phyloP scores from a whole-genome alignment of 2,329 filamentous ascomycete genomes.

The Ceratocystis ficicola region DNA sequence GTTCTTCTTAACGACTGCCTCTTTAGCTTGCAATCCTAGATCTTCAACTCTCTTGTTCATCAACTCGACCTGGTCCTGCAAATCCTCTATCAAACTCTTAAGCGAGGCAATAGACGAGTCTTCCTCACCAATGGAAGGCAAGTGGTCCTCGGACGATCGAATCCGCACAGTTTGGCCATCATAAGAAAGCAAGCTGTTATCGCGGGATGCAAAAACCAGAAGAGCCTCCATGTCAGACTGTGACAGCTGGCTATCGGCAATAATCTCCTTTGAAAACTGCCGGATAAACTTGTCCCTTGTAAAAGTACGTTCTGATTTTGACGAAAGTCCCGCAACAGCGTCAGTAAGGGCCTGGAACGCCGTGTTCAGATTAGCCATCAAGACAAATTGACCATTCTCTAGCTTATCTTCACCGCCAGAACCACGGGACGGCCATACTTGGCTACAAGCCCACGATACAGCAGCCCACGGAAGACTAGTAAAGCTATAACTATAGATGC shows the following conservation, averaged over 20 bases:
- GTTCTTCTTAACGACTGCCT: constrained; percentile 61
- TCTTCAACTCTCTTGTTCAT: constrained; percentile 55
- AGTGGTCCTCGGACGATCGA: constrained; percentile 32
- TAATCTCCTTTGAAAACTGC: constrained; percentile 42
- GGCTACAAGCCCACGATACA: constrained; percentile 61
- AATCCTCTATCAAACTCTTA: constrained; percentile 61
- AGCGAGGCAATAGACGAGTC: constrained; percentile 75
- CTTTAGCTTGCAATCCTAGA: constrained; percentile 52
- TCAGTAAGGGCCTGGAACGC: constrained; percentile 44
- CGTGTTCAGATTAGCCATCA: constrained; percentile 50
- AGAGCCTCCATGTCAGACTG: constrained; percentile 56
- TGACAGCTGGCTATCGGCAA: constrained; percentile 41
- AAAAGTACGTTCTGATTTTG: constrained; percentile 54
- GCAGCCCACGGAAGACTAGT: constrained; percentile 57
- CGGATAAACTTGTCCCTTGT: constrained; percentile 52
- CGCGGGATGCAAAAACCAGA: constrained; percentile 56
- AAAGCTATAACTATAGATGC: constrained; percentile 59
- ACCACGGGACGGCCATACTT: constrained; percentile 49
- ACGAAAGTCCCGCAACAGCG: constrained; percentile 32
- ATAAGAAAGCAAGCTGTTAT: constrained; percentile 46
- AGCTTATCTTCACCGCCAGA: constrained; percentile 42
- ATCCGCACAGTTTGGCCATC: constrained; percentile 66
- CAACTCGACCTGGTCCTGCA: constrained; percentile 59
- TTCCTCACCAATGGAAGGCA: constrained; percentile 52
- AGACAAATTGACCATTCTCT: constrained; percentile 50